Evolutionary conservation across 208 protist genomes (phyloP).

Genomic region (Entamoeba histolytica): DNA sequence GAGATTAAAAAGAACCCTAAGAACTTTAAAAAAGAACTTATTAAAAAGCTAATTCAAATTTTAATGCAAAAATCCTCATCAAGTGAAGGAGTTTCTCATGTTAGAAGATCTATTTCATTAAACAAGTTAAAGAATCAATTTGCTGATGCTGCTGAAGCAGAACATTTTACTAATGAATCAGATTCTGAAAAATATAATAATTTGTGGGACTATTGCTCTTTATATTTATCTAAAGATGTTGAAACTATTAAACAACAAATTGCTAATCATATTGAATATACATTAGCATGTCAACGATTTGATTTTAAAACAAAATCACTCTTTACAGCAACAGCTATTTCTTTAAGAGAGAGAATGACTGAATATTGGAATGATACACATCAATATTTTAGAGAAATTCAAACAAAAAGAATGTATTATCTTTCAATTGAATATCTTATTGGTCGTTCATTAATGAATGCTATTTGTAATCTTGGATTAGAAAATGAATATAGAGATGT

Average conservation of each 20-base stretch:
- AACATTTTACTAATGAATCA: neutral
- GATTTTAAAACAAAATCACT: slow-evolving; percentile 15
- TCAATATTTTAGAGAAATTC: slow-evolving; percentile 23
- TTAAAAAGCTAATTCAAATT: neutral
- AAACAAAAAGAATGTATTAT: slow-evolving; percentile 34
- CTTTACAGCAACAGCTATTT: slow-evolving; percentile 24
- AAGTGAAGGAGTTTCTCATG: neutral
- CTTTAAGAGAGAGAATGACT: slow-evolving; percentile 29
- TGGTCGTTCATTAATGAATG: slow-evolving; percentile 25
- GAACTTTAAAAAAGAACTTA: neutral
- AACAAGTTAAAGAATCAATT: neutral
- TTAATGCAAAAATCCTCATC: neutral
- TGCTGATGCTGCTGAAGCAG: neutral
- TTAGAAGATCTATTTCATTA: neutral
- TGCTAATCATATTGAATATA: slow-evolving; percentile 33
- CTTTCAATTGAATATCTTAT: slow-evolving; percentile 38
- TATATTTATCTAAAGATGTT: neutral
- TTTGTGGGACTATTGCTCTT: neutral
- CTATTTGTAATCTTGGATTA: neutral
- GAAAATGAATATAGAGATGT: neutral
- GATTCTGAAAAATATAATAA: neutral
- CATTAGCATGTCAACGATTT: slow-evolving; percentile 24
- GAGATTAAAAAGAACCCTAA: neutral
- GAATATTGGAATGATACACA: slow-evolving; percentile 39
- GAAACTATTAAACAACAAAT: slow-evolving; percentile 19